Base-by-base conservation (phyloP, 306 rosid species). In the Quercus rubra region DNA sequence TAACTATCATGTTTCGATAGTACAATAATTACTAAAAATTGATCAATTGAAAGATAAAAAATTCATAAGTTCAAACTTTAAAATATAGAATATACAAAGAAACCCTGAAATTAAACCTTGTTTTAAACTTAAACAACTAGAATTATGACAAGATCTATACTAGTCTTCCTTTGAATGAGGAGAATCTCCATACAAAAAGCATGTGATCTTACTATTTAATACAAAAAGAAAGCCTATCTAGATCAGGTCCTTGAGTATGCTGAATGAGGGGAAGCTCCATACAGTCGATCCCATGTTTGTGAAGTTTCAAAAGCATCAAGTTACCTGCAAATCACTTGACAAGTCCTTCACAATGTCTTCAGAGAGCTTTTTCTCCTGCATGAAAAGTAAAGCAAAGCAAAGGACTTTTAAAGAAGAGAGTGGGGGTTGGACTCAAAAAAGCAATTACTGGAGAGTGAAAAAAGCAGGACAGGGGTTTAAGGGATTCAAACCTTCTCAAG, bases 201-300 rank as follows among this genome's bases (percentile, higher is more conserved):
- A 30, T 3, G 31, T 49, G 82, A 72, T 28, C 56, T 82, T 84
- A 93, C 99, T 96, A 72, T 85, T 78, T 71, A 96, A 78, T 57
- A 86, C 81, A n/a, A 78, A 88, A 81, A 75, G 90, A 81, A 84
- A 96, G 94, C 85, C 87, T 87, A 62, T 89, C 91, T 15, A 88
- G 79, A 88, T 96, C 99, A 75, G 96, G 94, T 64, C 94, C 99
- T 46, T 77, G 77, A 11, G 69, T 81, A 85, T 96, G 99, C 86
- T 96, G 91, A 77, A 96, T 89, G 63, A 96, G 98, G 62, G 99
- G 99, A 83, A 96, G 97, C 88, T 96, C 99, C 94, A 96, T 85
- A 83, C 99, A 93, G 79, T 75, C 87, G 83, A 96, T 83, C 79
- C 93, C 92, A 83, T 90, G 90, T 80, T 89, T 88, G 20, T 30